Evolutionary conservation across 2,329 filamentous ascomycete genomes (phyloP).

Genomic region (Pseudogymnoascus sp.): DNA sequence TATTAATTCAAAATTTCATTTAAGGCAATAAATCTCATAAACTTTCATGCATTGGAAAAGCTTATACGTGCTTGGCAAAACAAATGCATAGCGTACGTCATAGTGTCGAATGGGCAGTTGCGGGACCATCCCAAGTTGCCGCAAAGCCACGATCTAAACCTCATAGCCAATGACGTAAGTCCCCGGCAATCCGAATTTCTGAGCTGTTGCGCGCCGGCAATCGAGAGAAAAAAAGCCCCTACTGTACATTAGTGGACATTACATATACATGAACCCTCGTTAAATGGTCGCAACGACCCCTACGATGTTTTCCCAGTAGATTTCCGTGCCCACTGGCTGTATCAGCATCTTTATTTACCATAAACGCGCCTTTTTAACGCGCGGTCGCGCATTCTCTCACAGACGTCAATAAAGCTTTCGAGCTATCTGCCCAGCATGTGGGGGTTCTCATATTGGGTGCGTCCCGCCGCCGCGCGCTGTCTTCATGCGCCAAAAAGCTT

Average conservation of each 20-base stretch:
- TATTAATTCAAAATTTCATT: not conserved
- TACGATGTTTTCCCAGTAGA: not conserved
- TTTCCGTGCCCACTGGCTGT: not conserved
- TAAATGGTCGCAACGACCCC: not conserved
- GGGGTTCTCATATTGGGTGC: constrained; percentile 36
- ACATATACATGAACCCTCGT: constrained; percentile 1
- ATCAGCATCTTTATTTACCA: not conserved
- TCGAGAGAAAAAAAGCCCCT: not conserved
- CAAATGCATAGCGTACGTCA: not conserved
- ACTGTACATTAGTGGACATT: not conserved
- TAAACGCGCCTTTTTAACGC: not conserved
- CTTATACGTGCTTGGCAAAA: not conserved
- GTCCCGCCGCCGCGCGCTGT: constrained; percentile 23
- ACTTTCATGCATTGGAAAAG: not conserved
- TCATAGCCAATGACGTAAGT: not conserved
- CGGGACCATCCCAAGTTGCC: not conserved
- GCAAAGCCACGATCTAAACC: not conserved
- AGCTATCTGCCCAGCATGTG: constrained; percentile 23
- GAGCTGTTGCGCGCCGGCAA: not conserved
- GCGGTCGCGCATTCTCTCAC: not conserved
- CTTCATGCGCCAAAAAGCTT: not conserved
- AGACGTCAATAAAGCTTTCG: not conserved
- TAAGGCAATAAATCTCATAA: not conserved
- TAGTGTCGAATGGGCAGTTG: not conserved
- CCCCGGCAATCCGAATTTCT: constrained; percentile 1